Conservation (phyloP, 1,284 basidiomycete genomes). For the Takashimella tepidaria region DNA sequence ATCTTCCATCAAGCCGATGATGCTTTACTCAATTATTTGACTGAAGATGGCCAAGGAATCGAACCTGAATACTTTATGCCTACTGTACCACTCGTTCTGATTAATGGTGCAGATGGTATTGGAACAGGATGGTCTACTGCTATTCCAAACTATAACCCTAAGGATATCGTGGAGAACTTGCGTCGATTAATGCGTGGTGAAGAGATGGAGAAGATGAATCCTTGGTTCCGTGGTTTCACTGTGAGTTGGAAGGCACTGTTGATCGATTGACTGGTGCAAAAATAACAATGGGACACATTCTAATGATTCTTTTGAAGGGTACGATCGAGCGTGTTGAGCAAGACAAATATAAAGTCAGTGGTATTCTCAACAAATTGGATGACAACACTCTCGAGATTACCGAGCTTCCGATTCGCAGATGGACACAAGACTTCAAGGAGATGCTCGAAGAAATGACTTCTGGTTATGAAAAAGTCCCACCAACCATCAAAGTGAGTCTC, state of each 20-base stretch:
- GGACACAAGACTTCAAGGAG: slow-evolving; percentile 91
- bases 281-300: not conserved
- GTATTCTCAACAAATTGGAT: slow-evolving; percentile 70
- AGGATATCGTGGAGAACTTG: slow-evolving; percentile 83
- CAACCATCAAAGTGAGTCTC: slow-evolving; percentile 51
- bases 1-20: slow-evolving; percentile 85
- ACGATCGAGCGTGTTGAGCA: slow-evolving; percentile 72
- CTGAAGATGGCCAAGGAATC: slow-evolving; percentile 81
- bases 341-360: slow-evolving; percentile 83
- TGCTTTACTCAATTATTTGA: slow-evolving; percentile 72
- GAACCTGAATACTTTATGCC: slow-evolving; percentile 97
- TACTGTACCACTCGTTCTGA: slow-evolving; percentile 76
- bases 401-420: slow-evolving; percentile 90
- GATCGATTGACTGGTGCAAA: too few species aligned
- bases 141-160: slow-evolving; percentile 90
- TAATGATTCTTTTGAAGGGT: slow-evolving; percentile 53
- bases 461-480: slow-evolving; percentile 58
- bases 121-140: slow-evolving; percentile 97
- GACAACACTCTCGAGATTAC: slow-evolving; percentile 90
- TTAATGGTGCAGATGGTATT: slow-evolving; percentile 97
- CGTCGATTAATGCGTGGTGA: slow-evolving; percentile 81
- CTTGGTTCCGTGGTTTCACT: slow-evolving; percentile 94
- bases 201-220: slow-evolving; percentile 77
- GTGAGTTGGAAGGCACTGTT: slow-evolving; percentile 25
- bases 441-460: slow-evolving; percentile 68